Base-by-base conservation (phyloP, 148 eudicot genomes). In the Vaccinium darrowii region DNA sequence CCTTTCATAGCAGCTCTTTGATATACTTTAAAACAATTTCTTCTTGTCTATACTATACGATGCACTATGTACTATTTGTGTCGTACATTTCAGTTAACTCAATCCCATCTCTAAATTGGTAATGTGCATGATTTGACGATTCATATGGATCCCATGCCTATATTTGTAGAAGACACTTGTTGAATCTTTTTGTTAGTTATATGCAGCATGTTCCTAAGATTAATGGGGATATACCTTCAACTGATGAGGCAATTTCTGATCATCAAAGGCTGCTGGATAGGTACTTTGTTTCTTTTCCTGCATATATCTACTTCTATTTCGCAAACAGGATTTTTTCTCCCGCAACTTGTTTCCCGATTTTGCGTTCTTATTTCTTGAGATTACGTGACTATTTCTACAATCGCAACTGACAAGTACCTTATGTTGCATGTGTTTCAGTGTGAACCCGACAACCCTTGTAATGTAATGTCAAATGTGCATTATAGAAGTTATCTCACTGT, bases 151-250 rank as follows among this genome's bases (percentile, higher is more conserved):
- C 50, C 79, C 2, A 76, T 8, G 43, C 16, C 4, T 43, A 52
- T 47, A 80, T 57, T 23, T 11, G 58, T 69, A 56, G 79, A 75
- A 82, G 27, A 62, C 65, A 21, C 53, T 14, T 8, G 33, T 82
- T 52, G 82, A 49, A 39, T 79, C 71, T 76, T 27, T 9, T 52
- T 69, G 47, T 76, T 56, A 76, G 78, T 84, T 84, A 80, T 83
- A 33, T 91, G 93, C 94, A 96, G 99, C 99, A 96, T 88, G 88
- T 96, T 79, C 99, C 99, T 62, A 91, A 91, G 86, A 94, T 94
- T 87, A 96, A 96, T 92, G 98, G 99, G 79, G 98, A 96, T 82
- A 93, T 96, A 88, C 99, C 99, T 88, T 93, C 99, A 76, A 82
- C 91, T 86, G 97, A 96, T 88, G 99, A 96, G 88, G 99, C 93